Percentiles rank a stretch among this genome's conserved stretches.
These are phyloP conservation scores for Centaurea solstitialis DNA, from an alignment of 129 eudicot species.

Conservation along the genomic window DNA sequence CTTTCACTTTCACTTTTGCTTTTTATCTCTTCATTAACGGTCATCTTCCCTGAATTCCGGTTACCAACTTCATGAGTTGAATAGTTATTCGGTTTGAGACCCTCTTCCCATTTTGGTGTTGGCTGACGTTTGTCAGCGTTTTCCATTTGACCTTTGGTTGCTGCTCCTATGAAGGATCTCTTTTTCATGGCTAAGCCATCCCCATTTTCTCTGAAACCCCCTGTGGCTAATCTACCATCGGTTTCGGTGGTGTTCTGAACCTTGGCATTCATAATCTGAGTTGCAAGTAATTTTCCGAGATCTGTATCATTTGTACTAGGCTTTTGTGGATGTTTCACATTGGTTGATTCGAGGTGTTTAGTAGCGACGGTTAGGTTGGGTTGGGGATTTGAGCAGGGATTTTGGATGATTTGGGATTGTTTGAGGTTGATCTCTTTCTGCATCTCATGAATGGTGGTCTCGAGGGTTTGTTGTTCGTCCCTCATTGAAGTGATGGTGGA, in stretches of 20 bases:
- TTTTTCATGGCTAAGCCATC: constrained; percentile 17
- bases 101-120: constrained; percentile 17
- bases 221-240: neutral
- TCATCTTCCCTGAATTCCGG: neutral
- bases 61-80: neutral
- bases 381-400: constrained; percentile 29
- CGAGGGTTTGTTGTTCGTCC: constrained; percentile 59
- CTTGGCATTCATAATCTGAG: constrained; percentile 4
- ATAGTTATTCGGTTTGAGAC: neutral
- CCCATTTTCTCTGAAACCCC: constrained; percentile 10
- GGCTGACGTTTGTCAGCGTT: constrained; percentile 8
- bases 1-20: neutral
- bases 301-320: constrained; percentile 1
- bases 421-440: constrained; percentile 54
- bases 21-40: neutral
- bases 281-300: constrained; percentile 6
- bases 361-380: constrained; percentile 17
- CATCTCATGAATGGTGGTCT: constrained; percentile 51
- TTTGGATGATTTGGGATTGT: constrained; percentile 47
- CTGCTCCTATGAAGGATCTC: constrained; percentile 22
- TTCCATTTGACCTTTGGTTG: constrained; percentile 21
- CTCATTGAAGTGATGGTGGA: constrained; percentile 68
- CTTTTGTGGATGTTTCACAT: constrained; percentile 1
- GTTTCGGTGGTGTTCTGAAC: constrained; percentile 1
- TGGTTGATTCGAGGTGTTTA: neutral